Percentiles rank a stretch among this genome's conserved stretches.
Evolutionary conservation across 2,329 filamentous ascomycete species (phyloP).

Genomic region (Scopulariopsis brevicaulis): DNA sequence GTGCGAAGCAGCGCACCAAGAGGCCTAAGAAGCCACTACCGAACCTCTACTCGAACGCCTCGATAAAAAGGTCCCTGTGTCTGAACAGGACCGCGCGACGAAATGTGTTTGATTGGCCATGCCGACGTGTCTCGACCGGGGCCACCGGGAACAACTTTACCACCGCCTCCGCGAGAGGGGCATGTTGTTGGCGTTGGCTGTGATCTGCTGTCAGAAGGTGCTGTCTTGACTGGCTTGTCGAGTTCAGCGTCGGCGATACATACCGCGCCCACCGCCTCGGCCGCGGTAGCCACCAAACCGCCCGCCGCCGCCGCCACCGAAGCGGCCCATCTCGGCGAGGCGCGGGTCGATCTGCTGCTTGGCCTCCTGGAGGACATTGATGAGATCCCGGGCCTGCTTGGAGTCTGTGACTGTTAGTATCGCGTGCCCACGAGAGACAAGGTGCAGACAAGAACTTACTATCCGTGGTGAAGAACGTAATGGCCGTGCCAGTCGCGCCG

Average conservation of each 20-base stretch:
- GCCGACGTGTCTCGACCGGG: background rate
- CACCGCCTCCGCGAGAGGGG: conserved; percentile 38
- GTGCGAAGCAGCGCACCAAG: background rate
- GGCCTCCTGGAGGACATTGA: conserved; percentile 84
- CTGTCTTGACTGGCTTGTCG: conserved; percentile 12
- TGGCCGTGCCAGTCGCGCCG: conserved; percentile 88
- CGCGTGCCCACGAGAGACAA: background rate
- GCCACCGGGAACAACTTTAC: conserved; percentile 21
- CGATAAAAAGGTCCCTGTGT: background rate
- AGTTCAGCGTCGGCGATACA: conserved; percentile 23
- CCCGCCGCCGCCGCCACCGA: conserved; percentile 70
- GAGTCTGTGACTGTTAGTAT: conserved; percentile 48
- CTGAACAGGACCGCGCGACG: background rate
- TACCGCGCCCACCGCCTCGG: conserved; percentile 40
- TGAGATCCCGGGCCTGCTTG: conserved; percentile 93
- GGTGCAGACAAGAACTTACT: conserved; percentile 53
- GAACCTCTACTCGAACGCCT: background rate
- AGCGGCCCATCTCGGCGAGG: conserved; percentile 91
- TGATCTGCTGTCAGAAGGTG: conserved; percentile 17
- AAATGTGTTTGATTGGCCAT: background rate
- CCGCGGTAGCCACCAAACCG: conserved; percentile 63
- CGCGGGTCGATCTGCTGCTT: conserved; percentile 98
- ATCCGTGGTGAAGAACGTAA: conserved; percentile 98
- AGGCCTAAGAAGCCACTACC: background rate
- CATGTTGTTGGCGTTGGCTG: conserved; percentile 37